Conservation (phyloP, 73 alveolate genomes). For the Paramecium primaurelia region DNA sequence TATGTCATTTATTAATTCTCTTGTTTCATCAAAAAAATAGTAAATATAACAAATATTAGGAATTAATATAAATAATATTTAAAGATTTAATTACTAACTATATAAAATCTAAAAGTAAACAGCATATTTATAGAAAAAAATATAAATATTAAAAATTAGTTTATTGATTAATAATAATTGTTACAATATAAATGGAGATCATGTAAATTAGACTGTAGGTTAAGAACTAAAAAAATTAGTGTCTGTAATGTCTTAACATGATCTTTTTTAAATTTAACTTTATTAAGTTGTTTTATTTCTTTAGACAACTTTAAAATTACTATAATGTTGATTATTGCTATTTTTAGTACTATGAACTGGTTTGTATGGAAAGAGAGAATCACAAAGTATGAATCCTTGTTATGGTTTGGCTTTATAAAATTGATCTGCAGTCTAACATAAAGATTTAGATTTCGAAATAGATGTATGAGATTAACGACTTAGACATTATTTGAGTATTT, state of each 20-base stretch:
- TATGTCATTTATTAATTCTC: not conserved
- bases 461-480: not conserved
- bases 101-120: no score
- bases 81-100: no score
- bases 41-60: no score
- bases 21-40: not conserved
- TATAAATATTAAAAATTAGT: no score
- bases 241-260: not conserved
- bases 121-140: no score
- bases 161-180: not conserved
- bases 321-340: not conserved
- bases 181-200: not conserved
- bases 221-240: not conserved
- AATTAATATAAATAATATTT: no score
- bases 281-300: not conserved
- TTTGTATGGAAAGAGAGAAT: not conserved
- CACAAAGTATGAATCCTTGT: not conserved
- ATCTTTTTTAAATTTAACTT: not conserved
- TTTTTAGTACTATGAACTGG: slow-evolving; percentile 31
- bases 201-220: not conserved
- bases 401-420: not conserved
- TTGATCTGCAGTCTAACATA: not conserved
- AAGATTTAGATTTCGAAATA: not conserved
- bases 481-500: not conserved
- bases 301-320: not conserved